phyloP scores from a whole-genome alignment of 495 filamentous ascomycete species.

The Lichina pygmaea region DNA sequence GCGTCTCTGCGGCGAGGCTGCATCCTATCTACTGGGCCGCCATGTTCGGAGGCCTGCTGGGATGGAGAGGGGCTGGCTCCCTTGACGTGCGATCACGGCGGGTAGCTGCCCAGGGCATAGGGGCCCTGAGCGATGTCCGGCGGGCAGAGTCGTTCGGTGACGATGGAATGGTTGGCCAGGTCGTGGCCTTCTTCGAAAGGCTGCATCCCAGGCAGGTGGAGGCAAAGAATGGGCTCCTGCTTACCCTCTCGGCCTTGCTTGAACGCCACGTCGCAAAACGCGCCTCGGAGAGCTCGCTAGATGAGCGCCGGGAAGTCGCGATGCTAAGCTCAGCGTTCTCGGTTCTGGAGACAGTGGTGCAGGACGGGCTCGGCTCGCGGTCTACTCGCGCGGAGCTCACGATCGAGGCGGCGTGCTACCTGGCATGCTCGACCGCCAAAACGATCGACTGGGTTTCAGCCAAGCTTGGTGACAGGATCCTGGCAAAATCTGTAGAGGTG shows the following conservation, averaged over 20 bases:
- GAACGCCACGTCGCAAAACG: conserved; percentile 3
- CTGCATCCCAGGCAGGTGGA: conserved; percentile 34
- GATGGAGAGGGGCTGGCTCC: conserved; percentile 68
- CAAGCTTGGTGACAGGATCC: not conserved
- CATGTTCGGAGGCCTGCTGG: conserved; percentile 41
- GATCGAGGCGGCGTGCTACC: conserved; percentile 31
- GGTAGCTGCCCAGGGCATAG: conserved; percentile 41
- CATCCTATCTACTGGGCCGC: conserved; percentile 40
- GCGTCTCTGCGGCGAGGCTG: conserved; percentile 33
- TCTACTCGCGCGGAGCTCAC: conserved; percentile 40
- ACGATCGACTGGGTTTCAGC: not conserved
- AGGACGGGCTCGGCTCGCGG: conserved; percentile 18
- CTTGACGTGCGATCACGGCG: conserved; percentile 44
- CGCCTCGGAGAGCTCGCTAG: too few relatives aligned
- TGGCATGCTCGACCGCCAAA: conserved; percentile 17
- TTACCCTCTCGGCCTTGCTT: conserved; percentile 25
- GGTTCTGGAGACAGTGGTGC: conserved; percentile 9
- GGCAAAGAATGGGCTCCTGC: conserved; percentile 36
- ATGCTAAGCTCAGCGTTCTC: not conserved
- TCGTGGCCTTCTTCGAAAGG: conserved; percentile 18
- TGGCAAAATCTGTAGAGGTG: not conserved
- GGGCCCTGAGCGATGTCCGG: conserved; percentile 7
- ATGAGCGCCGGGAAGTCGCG: too few relatives aligned
- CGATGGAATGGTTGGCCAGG: conserved; percentile 9
- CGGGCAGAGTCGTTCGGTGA: conserved; percentile 1